Evolutionary conservation across 768 basidiomycete genomes (phyloP), one percentile per base, ranked within the genome.

Genomic region (Suillus paluster): DNA sequence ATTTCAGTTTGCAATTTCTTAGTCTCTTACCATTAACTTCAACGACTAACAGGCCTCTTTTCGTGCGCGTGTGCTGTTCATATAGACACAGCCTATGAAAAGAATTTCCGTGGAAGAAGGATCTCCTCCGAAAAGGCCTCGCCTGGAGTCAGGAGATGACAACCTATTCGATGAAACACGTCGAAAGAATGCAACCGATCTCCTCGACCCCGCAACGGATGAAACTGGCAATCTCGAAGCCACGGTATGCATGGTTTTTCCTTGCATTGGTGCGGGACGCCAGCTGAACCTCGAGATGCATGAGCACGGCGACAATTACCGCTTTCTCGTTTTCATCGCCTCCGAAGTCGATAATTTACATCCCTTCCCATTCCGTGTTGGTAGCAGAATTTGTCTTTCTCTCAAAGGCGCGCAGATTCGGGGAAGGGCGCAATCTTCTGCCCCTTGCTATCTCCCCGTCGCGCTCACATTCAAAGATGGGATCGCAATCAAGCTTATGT

Each of bases 241-340:
- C 54, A 76, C 65, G 42, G 70, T 83, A 12, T 76, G 71, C 65
- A 85, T 85, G 84, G 68, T 73, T 56, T 85, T 83, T 81, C 74
- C 75, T 5, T 67, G 73, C 4, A 67, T 66, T 7, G 67, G 68
- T 46, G 61, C 23, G 44, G 69, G 68, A 30, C 69, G 71, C 46
- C 75, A 74, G 44, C 63, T 80, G 21, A 75, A 77, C 61, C 30
- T 74, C 68, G 69, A 72, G 64, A 63, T 62, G 38, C 59, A 49
- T 50, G 61, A 70, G 57, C 63, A 63, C 36, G 38, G 52, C 7
- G 41, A 57, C 25, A 44, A 50, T 12, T 67, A 73, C 61, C 73
- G 73, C 45, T 78, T 84, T 62, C 78, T 81, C 30, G 75, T 82
- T 44, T 67, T 73, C 53, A 69, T 85, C 21, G 66, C 73, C 4